Evolutionary conservation across 2,329 filamentous ascomycete genomes (phyloP).

Genomic region (Xylaria sp.): DNA sequence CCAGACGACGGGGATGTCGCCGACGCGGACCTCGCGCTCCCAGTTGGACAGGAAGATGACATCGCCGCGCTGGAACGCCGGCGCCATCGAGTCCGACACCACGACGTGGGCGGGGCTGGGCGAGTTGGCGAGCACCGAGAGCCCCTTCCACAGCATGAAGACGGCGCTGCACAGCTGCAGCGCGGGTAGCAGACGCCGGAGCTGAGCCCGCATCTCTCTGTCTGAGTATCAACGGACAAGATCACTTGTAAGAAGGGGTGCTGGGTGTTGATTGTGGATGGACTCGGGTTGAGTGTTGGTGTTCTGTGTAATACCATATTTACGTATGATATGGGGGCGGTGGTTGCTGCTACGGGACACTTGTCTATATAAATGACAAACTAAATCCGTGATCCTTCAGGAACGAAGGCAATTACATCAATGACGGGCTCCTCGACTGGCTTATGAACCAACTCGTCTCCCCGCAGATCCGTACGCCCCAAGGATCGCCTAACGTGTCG

Average conservation of each 20-base stretch:
- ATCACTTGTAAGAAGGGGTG: neutral
- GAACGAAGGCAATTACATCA: neutral
- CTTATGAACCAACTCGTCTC: neutral
- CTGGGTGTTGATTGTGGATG: neutral
- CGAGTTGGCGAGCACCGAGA: conserved; percentile 23
- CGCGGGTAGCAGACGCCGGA: neutral
- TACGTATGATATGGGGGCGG: neutral
- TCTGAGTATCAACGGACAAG: neutral
- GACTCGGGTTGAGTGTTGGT: neutral
- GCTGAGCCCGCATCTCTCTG: neutral
- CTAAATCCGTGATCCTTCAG: neutral
- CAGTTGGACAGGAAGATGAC: conserved; percentile 30
- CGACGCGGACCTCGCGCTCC: conserved; percentile 12
- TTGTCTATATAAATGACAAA: neutral
- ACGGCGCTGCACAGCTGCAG: conserved; percentile 13
- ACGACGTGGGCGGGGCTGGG: conserved; percentile 26
- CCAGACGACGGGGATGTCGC: conserved; percentile 35
- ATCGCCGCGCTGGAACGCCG: conserved; percentile 32
- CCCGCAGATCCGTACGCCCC: no score
- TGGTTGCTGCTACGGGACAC: neutral
- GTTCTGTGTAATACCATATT: no score
- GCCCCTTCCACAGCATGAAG: conserved; percentile 30
- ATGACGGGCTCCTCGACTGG: neutral
- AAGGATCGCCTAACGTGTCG: neutral
- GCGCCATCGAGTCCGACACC: conserved; percentile 32